Evolutionary conservation across 805 yeast genomes (phyloP), one percentile per base, ranked within the genome.

Genomic region (Saccharomyces paradoxus): DNA sequence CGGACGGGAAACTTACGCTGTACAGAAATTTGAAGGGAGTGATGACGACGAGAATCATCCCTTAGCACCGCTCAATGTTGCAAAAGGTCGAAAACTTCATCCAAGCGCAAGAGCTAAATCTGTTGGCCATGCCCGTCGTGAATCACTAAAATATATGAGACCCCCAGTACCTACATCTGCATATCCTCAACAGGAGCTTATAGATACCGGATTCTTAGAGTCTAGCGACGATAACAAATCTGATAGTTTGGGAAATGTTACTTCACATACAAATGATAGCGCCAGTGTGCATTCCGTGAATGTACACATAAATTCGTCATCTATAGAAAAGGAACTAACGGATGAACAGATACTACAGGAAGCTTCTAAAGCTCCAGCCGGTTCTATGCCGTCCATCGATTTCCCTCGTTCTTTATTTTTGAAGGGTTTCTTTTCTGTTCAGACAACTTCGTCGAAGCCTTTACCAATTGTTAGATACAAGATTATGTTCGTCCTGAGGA

Each of bases 381-480:
- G 88, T 54, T 72, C 86, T 14, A 90, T 91, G 97, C 96, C 95
- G 27, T 89, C 97, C 0, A 89, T 92, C 67, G 97, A 91, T 65
- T 89, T 83, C 66, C 96, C 97, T 56, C 86, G 86, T 72, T 91
- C 96, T 1, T 78, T 91, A 59, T 90, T 89, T 74, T 77, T 91
- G 68, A 89, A 90, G 67, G 97, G 97, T 1, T 91, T 92, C 66
- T 91, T 91, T 72, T 84, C 92, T 57, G 97, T 91, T 50, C 97
- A 91, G 72, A 88, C 96, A 1, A 91, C 98, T 0, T 89, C 97
- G 1, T 88, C 96, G 3, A 89, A 89, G 64, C 94, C 96, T 21
- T 76, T 92, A 54, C 91, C 96, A 13, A 87, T 88, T 58, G 90
- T 91, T 55, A 81, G 97, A 54, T 83, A 87, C 65, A 91, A 87